Percentiles rank a stretch among this genome's conserved stretches.
Conservation (phyloP, 2,329 filamentous ascomycete genomes). For the Trichoderma brevicompactum region DNA sequence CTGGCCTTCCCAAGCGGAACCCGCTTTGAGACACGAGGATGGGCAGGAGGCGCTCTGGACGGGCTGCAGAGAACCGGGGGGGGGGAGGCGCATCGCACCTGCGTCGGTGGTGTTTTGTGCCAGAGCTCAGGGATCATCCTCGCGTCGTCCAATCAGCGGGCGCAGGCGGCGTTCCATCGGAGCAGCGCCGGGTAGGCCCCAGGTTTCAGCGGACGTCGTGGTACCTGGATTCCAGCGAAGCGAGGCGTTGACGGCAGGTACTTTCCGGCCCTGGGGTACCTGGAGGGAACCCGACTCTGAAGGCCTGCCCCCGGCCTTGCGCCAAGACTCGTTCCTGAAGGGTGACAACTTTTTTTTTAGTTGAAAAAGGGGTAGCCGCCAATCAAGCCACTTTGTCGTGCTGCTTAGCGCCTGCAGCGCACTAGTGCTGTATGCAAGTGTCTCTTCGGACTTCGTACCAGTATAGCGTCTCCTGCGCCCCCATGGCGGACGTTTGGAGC, state of each 20-base stretch:
- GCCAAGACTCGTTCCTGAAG: slow-evolving; percentile 29
- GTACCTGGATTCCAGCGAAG: neutral
- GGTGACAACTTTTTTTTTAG: slow-evolving; percentile 25
- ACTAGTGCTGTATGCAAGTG: neutral
- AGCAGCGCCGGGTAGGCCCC: slow-evolving; percentile 18
- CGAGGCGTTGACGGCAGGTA: slow-evolving; percentile 13
- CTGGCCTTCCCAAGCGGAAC: slow-evolving; percentile 5
- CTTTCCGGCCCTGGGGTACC: neutral
- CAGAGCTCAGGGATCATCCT: slow-evolving; percentile 10
- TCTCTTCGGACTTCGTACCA: neutral
- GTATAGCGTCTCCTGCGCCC: neutral
- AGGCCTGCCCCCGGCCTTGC: slow-evolving; percentile 9
- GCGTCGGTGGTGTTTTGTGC: slow-evolving; percentile 28
- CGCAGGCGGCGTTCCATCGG: slow-evolving; percentile 23
- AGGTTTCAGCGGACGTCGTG: slow-evolving; percentile 27
- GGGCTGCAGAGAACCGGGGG: slow-evolving; percentile 14
- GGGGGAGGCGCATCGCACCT: slow-evolving; percentile 22
- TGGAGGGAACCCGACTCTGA: neutral
- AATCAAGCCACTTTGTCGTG: slow-evolving; percentile 19
- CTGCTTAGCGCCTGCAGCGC: slow-evolving; percentile 15
- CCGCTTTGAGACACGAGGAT: slow-evolving; percentile 28
- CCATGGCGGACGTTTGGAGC: neutral
- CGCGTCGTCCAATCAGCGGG: slow-evolving; percentile 28
- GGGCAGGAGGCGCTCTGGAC: slow-evolving; percentile 17
- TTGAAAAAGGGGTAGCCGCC: slow-evolving; percentile 28